phyloP scores from a whole-genome alignment of 345 rosid genomes.

The Syzygium aromaticum region DNA sequence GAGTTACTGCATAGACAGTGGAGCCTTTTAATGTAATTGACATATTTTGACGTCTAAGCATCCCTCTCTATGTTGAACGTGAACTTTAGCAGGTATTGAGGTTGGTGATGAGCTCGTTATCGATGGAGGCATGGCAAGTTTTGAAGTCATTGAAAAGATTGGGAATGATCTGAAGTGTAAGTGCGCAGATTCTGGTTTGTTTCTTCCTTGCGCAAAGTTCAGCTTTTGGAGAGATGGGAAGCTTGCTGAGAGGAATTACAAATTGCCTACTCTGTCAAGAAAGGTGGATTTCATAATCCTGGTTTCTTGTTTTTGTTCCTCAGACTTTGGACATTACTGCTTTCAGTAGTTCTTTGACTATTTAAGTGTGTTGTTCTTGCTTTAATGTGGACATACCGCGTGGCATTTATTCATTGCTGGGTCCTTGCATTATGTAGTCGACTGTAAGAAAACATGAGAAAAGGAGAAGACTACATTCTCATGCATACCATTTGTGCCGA shows the following conservation, averaged over 20 bases:
- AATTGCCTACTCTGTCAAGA: conserved; percentile 44
- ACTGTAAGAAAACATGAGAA: not conserved
- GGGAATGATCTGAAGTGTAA: conserved; percentile 48
- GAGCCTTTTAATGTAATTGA: not conserved
- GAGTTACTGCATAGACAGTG: not conserved
- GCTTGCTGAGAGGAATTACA: conserved; percentile 28
- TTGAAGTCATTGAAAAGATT: conserved; percentile 53
- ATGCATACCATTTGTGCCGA: not conserved
- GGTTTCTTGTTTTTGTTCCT: not conserved
- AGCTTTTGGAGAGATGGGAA: conserved; percentile 67
- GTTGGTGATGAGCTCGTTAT: conserved; percentile 64
- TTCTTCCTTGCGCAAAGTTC: conserved; percentile 66
- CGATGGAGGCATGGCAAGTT: conserved; percentile 78
- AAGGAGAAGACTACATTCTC: not conserved
- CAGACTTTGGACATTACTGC: not conserved
- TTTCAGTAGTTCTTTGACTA: not conserved
- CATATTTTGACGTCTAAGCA: not conserved
- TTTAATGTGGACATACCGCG: not conserved
- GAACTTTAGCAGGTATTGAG: conserved; percentile 30
- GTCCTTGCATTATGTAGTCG: not conserved
- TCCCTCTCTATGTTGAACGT: not conserved
- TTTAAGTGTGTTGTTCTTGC: not conserved
- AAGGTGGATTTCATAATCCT: conserved; percentile 27
- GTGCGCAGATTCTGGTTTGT: conserved; percentile 57
- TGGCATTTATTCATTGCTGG: not conserved